Conservation (phyloP, 2,329 filamentous ascomycete species). For the Akanthomyces lecanii region DNA sequence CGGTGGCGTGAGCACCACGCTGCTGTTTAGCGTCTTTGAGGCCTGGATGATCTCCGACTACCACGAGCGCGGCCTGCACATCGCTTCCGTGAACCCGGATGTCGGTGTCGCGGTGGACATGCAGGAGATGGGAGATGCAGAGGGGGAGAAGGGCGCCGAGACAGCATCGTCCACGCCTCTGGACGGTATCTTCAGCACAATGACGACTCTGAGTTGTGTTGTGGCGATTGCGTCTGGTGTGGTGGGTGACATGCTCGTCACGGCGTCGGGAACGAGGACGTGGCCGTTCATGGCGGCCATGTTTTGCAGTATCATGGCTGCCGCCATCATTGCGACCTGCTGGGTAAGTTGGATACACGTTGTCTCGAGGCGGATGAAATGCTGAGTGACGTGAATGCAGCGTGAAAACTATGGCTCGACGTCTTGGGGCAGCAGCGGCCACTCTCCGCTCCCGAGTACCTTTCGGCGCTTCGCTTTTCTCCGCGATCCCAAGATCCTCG, state of each 20-base stretch:
- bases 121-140: not conserved
- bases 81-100: slow-evolving; percentile 23
- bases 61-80: slow-evolving; percentile 42
- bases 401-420: slow-evolving; percentile 27
- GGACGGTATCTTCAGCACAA: slow-evolving; percentile 48
- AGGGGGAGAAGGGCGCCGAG: not conserved
- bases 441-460: too few relatives aligned
- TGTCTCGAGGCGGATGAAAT: too few relatives aligned
- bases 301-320: slow-evolving; percentile 38
- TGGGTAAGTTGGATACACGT: not conserved
- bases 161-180: slow-evolving; percentile 31
- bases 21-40: slow-evolving; percentile 57
- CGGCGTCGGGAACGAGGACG: slow-evolving; percentile 42
- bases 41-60: slow-evolving; percentile 59
- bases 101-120: too few relatives aligned
- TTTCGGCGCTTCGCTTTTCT: slow-evolving; percentile 7
- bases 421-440: too few relatives aligned
- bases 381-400: not conserved
- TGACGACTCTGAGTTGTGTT: slow-evolving; percentile 50
- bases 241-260: slow-evolving; percentile 48
- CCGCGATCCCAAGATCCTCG: slow-evolving; percentile 35
- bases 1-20: slow-evolving; percentile 52
- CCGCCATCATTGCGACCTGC: slow-evolving; percentile 37
- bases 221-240: slow-evolving; percentile 53
- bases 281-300: slow-evolving; percentile 49